Conservation (phyloP, 1,139 yeast genomes). For the Meyerozyma guilliermondii region DNA sequence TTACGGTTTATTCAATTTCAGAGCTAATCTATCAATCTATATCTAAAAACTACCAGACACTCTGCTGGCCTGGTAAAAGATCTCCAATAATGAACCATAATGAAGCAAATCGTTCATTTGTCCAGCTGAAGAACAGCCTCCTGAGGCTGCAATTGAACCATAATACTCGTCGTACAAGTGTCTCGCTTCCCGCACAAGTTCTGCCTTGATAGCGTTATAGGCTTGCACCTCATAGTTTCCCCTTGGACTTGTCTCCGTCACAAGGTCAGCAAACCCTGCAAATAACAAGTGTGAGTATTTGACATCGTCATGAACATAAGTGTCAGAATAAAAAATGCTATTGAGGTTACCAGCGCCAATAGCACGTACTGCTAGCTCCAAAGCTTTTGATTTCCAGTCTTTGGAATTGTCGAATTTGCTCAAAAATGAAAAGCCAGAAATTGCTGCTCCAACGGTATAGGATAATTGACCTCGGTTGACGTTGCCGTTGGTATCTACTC, state of each 20-base stretch:
- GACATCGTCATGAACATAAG: slow-evolving; percentile 12
- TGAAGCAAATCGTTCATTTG: slow-evolving; percentile 11
- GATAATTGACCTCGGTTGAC: slow-evolving; percentile 30
- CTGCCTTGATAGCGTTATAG: slow-evolving; percentile 15
- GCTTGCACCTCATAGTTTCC: slow-evolving; percentile 13
- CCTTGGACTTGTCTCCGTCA: slow-evolving; percentile 14
- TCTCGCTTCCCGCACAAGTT: slow-evolving; percentile 18
- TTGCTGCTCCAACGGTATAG: slow-evolving; percentile 32
- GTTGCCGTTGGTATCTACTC: slow-evolving; percentile 14
- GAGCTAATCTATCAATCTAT: background rate
- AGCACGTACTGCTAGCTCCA: slow-evolving; percentile 10
- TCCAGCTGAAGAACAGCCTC: slow-evolving; percentile 8
- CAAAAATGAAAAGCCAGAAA: slow-evolving; percentile 27
- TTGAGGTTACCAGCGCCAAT: slow-evolving; percentile 8
- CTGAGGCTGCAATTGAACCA: slow-evolving; percentile 3
- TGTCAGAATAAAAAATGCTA: slow-evolving; percentile 9
- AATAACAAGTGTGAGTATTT: slow-evolving; percentile 21
- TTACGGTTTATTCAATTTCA: background rate
- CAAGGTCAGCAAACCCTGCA: slow-evolving; percentile 21
- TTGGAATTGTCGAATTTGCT: slow-evolving; percentile 5
- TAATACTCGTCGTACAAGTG: slow-evolving; percentile 15
- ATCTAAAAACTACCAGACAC: slow-evolving; percentile 12
- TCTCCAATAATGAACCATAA: slow-evolving; percentile 19
- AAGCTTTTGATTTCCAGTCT: slow-evolving; percentile 12
- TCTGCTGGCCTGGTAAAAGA: slow-evolving; percentile 15